Evolutionary conservation across 2,329 filamentous ascomycete genomes (phyloP).

Genomic region (Monosporascus cannonballus): DNA sequence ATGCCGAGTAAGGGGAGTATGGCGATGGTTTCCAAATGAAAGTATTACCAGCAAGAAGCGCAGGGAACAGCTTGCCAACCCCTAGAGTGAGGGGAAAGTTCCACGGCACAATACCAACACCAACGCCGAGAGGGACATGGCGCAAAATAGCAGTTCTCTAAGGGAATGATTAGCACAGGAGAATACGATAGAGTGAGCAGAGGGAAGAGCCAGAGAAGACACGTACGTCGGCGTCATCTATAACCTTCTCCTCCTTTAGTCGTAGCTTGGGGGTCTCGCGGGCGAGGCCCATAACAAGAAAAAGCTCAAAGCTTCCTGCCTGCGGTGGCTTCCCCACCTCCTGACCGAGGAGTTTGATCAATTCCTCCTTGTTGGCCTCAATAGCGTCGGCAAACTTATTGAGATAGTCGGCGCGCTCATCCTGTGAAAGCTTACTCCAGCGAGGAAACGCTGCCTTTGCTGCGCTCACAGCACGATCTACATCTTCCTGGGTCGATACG

Average conservation of each 20-base stretch:
- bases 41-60: constrained; percentile 42
- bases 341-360: constrained; percentile 7
- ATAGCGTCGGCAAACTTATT: constrained; percentile 1
- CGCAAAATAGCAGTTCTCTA: neutral
- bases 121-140: constrained; percentile 37
- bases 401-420: constrained; percentile 5
- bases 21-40: constrained; percentile 49
- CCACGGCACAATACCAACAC: constrained; percentile 49
- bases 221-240: constrained; percentile 9
- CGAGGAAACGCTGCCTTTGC: constrained; percentile 40
- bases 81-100: constrained; percentile 41
- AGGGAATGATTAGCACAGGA: no score
- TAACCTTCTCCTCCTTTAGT: constrained; percentile 8
- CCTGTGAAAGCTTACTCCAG: constrained; percentile 26
- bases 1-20: constrained; percentile 40
- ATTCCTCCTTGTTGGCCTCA: constrained; percentile 8
- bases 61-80: constrained; percentile 39
- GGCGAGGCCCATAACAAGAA: constrained; percentile 4
- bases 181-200: neutral
- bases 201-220: neutral
- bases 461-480: constrained; percentile 40
- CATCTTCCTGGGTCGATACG: constrained; percentile 37
- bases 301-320: constrained; percentile 8
- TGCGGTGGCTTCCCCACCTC: constrained; percentile 11
- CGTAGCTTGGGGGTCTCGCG: constrained; percentile 6